Evolutionary conservation across 352 stramenopile species (phyloP).

Genomic region (Halophytophthora batemanensis): DNA sequence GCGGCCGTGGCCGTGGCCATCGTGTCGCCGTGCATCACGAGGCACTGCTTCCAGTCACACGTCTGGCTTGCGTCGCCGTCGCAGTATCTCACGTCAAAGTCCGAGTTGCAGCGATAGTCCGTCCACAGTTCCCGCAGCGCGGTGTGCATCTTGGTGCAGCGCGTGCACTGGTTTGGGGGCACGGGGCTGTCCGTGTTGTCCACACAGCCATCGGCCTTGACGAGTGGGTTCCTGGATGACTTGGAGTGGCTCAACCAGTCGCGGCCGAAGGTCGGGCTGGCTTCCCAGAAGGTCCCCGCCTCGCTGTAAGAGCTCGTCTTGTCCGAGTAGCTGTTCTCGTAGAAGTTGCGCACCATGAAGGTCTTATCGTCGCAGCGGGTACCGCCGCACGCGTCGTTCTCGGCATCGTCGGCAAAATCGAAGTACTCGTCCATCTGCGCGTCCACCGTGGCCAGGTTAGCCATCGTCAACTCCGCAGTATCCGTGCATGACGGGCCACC

Average conservation of each 20-base stretch:
- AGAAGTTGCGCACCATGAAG: constrained; percentile 42
- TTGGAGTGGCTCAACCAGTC: constrained; percentile 20
- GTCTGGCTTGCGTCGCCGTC: constrained; percentile 25
- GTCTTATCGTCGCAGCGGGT: constrained; percentile 46
- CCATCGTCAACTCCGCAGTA: constrained; percentile 22
- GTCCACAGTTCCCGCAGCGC: constrained; percentile 56
- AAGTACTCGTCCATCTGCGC: constrained; percentile 29
- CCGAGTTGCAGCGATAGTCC: constrained; percentile 57
- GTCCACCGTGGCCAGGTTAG: constrained; percentile 29
- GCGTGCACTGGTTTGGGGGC: constrained; percentile 29
- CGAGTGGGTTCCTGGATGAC: constrained; percentile 38
- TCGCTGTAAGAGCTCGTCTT: constrained; percentile 7
- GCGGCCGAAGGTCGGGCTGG: constrained; percentile 13
- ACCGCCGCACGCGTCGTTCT: constrained; percentile 51
- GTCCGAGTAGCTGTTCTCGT: constrained; percentile 28
- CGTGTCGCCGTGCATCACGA: constrained; percentile 48
- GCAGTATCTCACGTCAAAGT: constrained; percentile 41
- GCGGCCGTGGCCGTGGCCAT: constrained; percentile 29
- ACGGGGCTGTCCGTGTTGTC: constrained; percentile 33
- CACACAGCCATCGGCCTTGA: constrained; percentile 5
- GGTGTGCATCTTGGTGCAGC: constrained; percentile 46
- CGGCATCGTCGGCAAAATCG: constrained; percentile 34
- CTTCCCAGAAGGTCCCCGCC: constrained; percentile 32
- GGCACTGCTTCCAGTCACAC: constrained; percentile 53
- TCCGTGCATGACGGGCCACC: constrained; percentile 5